phyloP scores from a whole-genome alignment of 2,329 filamentous ascomycete genomes.

The Apiospora phragmitis region DNA sequence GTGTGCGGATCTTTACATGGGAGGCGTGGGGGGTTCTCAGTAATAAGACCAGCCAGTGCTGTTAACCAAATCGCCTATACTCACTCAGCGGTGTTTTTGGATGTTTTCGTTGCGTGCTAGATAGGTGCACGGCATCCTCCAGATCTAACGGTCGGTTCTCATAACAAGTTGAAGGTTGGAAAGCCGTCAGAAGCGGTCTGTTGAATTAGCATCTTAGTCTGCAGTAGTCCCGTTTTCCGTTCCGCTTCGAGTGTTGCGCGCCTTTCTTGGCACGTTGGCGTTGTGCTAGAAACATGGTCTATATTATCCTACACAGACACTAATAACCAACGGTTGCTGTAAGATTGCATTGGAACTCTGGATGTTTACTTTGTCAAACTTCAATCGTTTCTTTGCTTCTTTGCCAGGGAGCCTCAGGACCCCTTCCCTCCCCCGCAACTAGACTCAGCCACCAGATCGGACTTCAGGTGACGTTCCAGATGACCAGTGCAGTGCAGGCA shows the following conservation, averaged over 20 bases:
- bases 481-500: background rate
- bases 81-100: background rate
- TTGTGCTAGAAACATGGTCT: background rate
- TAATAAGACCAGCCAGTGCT: background rate
- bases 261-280: background rate
- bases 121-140: background rate
- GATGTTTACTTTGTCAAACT: background rate
- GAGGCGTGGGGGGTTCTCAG: background rate
- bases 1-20: background rate
- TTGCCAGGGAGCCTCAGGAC: slow-evolving; percentile 4
- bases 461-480: background rate
- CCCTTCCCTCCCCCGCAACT: background rate
- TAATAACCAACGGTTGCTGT: background rate
- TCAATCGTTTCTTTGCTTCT: slow-evolving; percentile 6
- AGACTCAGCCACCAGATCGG: background rate
- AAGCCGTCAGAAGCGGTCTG: background rate
- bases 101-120: background rate
- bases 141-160: background rate
- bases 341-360: background rate
- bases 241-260: slow-evolving; percentile 1
- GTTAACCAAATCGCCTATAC: background rate
- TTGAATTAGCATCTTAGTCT: background rate
- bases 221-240: background rate
- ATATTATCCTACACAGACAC: background rate
- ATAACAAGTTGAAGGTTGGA: background rate